phyloP scores from a whole-genome alignment of 352 stramenopile species.

The Pythium volutum region DNA sequence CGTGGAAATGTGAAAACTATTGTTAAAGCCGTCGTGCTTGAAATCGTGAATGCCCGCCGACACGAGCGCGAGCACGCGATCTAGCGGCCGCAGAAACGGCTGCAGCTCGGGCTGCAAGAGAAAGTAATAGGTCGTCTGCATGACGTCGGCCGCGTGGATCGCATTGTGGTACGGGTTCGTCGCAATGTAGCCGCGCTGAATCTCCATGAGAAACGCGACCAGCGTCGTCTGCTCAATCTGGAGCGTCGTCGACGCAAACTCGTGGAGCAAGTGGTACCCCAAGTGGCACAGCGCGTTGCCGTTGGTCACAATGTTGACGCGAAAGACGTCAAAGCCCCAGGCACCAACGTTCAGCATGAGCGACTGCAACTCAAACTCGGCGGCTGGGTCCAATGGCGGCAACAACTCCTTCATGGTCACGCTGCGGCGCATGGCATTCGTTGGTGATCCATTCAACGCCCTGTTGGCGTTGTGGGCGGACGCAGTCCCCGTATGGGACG shows the following conservation, averaged over 20 bases:
- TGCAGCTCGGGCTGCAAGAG: slow-evolving; percentile 68
- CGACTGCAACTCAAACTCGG: slow-evolving; percentile 70
- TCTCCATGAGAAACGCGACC: slow-evolving; percentile 77
- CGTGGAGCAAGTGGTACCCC: slow-evolving; percentile 73
- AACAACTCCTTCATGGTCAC: slow-evolving; percentile 67
- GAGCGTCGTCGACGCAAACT: slow-evolving; percentile 52
- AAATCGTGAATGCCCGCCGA: slow-evolving; percentile 87
- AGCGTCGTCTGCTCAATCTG: slow-evolving; percentile 61
- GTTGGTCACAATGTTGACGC: slow-evolving; percentile 57
- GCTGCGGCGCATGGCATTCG: slow-evolving; percentile 24
- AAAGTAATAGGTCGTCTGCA: slow-evolving; percentile 88
- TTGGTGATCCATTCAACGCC: neutral
- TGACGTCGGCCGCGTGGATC: slow-evolving; percentile 88
- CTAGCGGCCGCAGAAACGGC: slow-evolving; percentile 69
- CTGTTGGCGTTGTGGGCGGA: no score
- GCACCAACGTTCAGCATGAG: slow-evolving; percentile 47
- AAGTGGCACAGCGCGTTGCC: slow-evolving; percentile 76
- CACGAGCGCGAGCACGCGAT: slow-evolving; percentile 72
- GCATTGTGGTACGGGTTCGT: slow-evolving; percentile 90
- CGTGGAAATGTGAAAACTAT: slow-evolving; percentile 87
- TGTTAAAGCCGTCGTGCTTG: slow-evolving; percentile 90
- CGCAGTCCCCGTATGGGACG: neutral
- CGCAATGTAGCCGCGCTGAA: slow-evolving; percentile 76
- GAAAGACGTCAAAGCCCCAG: slow-evolving; percentile 83
- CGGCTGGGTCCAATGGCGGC: slow-evolving; percentile 48